These are phyloP conservation scores for Rhizopogon rudus DNA, from an alignment of 768 basidiomycete species.

Conservation along the genomic window DNA sequence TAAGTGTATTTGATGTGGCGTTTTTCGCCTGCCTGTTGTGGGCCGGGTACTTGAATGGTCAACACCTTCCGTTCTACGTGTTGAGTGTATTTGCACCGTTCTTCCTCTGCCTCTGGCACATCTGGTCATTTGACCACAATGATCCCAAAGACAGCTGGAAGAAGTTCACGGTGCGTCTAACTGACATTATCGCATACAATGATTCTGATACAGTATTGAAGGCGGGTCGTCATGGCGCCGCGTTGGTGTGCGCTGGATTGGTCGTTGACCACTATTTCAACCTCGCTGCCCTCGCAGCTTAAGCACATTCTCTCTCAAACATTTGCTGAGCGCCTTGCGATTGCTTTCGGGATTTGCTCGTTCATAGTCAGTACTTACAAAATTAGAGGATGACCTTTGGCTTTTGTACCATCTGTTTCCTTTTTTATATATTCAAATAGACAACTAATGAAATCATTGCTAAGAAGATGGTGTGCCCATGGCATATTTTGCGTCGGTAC, in stretches of 20 bases:
- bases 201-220: not conserved
- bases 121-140: not conserved
- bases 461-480: too few relatives aligned
- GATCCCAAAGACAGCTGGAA: not conserved
- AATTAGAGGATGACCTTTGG: too few relatives aligned
- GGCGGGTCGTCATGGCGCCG: not conserved
- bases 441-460: too few relatives aligned
- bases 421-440: too few relatives aligned
- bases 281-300: not conserved
- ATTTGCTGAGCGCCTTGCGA: too few relatives aligned
- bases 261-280: not conserved
- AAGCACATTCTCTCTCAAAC: not conserved
- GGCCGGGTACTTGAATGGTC: conserved; percentile 48
- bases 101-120: not conserved
- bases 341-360: too few relatives aligned
- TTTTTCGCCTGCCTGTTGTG: conserved; percentile 50
- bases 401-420: too few relatives aligned
- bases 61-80: conserved; percentile 28
- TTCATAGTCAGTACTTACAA: too few relatives aligned
- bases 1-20: conserved; percentile 43
- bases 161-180: not conserved
- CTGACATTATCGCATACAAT: not conserved
- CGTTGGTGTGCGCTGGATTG: not conserved
- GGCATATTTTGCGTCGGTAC: too few relatives aligned
- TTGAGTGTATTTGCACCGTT: not conserved